Conservation (phyloP, 768 basidiomycete species). For the Termitomyces sp. region DNA sequence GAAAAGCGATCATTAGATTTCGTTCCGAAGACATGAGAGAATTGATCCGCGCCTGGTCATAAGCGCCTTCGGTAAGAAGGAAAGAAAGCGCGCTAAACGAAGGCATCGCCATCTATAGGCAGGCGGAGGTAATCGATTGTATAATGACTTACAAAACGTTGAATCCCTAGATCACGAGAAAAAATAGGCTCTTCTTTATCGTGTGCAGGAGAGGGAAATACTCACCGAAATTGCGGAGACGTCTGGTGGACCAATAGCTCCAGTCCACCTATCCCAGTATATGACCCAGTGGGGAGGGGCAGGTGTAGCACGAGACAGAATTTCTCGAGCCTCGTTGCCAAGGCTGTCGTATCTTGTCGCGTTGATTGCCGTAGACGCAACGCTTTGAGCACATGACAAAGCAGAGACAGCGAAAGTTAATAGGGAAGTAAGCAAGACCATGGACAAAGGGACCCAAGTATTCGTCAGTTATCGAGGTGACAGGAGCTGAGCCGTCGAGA, state of each 20-base stretch:
- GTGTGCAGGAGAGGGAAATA: neutral
- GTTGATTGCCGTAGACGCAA: constrained; percentile 15
- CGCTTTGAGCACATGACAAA: constrained; percentile 14
- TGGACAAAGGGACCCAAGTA: neutral
- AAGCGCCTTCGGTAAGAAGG: constrained; percentile 51
- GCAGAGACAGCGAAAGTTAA: constrained; percentile 12
- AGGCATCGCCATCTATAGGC: neutral
- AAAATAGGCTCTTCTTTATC: neutral
- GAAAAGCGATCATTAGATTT: neutral
- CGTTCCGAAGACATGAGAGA: neutral
- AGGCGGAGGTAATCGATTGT: neutral
- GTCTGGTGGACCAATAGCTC: constrained; percentile 45
- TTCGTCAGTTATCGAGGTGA: neutral
- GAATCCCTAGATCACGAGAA: constrained; percentile 38
- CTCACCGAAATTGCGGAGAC: constrained; percentile 39
- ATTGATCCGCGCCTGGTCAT: constrained; percentile 41
- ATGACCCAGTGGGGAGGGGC: constrained; percentile 51
- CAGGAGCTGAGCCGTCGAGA: neutral
- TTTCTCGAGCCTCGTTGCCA: constrained; percentile 26
- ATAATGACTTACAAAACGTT: constrained; percentile 50
- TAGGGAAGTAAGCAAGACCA: constrained; percentile 15
- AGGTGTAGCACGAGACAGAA: constrained; percentile 33
- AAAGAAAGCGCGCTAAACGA: constrained; percentile 45
- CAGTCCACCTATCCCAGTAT: constrained; percentile 41
- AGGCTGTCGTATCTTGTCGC: constrained; percentile 22